Evolutionary conservation across 2,329 filamentous ascomycete genomes (phyloP).

Genomic region (Leptographium lundbergii): DNA sequence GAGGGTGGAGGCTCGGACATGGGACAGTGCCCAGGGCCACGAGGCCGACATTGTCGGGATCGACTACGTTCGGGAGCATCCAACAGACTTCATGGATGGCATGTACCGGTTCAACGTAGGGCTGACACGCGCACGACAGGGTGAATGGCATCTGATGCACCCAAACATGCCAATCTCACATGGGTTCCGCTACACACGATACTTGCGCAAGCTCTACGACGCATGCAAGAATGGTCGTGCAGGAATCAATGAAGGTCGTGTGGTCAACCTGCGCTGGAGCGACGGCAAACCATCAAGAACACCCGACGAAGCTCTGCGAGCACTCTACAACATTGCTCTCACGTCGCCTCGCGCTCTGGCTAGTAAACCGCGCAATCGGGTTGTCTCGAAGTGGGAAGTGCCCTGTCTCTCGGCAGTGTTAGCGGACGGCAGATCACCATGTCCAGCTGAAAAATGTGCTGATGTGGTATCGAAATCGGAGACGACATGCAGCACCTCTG

Average conservation of each 20-base stretch:
- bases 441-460: background rate
- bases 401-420: background rate
- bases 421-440: background rate
- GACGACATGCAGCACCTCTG: background rate
- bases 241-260: slow-evolving; percentile 7
- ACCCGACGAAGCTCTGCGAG: background rate
- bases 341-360: background rate
- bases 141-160: slow-evolving; percentile 33
- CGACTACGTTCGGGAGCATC: slow-evolving; percentile 29
- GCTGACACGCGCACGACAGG: slow-evolving; percentile 30
- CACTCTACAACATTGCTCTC: background rate
- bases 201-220: slow-evolving; percentile 9
- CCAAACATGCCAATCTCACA: slow-evolving; percentile 16
- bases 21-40: slow-evolving; percentile 33
- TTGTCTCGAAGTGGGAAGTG: background rate
- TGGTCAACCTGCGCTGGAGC: slow-evolving; percentile 2
- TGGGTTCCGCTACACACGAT: slow-evolving; percentile 5
- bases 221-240: slow-evolving; percentile 5
- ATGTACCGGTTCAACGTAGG: slow-evolving; percentile 32
- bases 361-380: background rate
- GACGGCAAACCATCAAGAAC: background rate
- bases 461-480: background rate
- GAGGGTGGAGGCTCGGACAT: slow-evolving; percentile 27
- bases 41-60: slow-evolving; percentile 35
- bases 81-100: slow-evolving; percentile 29